Evolutionary conservation across 345 rosid species (phyloP).

Genomic region (Eucalyptus cloeziana): DNA sequence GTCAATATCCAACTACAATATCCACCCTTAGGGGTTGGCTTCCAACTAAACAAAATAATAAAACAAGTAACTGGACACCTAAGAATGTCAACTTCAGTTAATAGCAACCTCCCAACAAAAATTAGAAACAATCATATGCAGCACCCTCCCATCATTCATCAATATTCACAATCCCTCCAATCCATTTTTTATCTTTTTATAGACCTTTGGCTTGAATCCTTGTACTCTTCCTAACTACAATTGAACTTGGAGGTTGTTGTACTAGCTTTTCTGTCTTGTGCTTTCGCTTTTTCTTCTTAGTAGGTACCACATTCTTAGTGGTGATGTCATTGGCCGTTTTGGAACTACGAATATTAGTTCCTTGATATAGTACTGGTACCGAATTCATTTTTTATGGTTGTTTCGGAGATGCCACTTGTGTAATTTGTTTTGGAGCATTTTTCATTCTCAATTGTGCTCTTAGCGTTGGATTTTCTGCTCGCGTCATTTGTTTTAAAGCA

Average conservation of each 20-base stretch:
- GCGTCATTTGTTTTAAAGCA: not conserved
- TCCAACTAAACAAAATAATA: not conserved
- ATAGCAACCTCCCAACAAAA: not conserved
- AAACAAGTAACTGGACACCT: accelerated
- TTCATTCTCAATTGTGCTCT: not conserved
- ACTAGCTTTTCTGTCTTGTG: not conserved
- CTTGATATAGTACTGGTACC: not conserved
- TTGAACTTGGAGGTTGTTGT: not conserved
- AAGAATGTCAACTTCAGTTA: no score
- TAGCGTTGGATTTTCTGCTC: not conserved
- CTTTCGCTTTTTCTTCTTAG: not conserved
- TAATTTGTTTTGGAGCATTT: not conserved
- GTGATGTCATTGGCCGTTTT: not conserved
- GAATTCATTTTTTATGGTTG: not conserved
- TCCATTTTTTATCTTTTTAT: no score
- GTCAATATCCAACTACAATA: not conserved
- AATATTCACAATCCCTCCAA: not conserved
- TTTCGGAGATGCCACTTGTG: not conserved
- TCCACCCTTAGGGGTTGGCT: not conserved
- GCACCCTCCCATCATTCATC: not conserved
- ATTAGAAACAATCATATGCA: not conserved
- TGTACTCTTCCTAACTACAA: not conserved
- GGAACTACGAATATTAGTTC: not conserved
- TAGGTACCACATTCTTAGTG: not conserved
- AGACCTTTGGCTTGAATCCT: not conserved